Conservation (phyloP, 2,329 filamentous ascomycete genomes). For the Botrytis fabae region DNA sequence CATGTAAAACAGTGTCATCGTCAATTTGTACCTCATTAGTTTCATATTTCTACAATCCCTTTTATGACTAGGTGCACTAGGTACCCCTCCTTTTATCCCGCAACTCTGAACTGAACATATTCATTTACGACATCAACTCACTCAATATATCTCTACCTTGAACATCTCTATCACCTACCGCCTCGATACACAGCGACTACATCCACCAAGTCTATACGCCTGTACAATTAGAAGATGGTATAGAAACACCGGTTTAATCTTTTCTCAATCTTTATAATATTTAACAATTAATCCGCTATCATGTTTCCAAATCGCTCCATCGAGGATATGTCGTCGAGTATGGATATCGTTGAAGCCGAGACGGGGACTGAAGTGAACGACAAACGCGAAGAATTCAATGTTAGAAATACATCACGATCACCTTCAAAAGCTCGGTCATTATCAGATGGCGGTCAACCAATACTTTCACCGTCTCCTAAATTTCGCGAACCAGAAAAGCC, state of each 20-base stretch:
- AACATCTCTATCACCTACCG: neutral
- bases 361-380: conserved; percentile 4
- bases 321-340: conserved; percentile 20
- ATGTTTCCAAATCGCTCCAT: conserved; percentile 13
- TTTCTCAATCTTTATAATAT: neutral
- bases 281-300: conserved; percentile 2
- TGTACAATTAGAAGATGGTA: neutral
- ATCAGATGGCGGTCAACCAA: conserved; percentile 36
- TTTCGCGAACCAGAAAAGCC: conserved; percentile 40
- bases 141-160: neutral
- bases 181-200: neutral
- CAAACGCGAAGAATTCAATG: conserved; percentile 14
- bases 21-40: neutral
- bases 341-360: conserved; percentile 19
- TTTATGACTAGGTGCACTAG: neutral
- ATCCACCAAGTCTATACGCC: neutral
- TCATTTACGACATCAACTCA: neutral
- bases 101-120: neutral
- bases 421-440: conserved; percentile 40
- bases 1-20: neutral
- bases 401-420: conserved; percentile 29
- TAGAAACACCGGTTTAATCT: neutral
- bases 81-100: conserved; percentile 8
- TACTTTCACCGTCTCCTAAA: conserved; percentile 40
- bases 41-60: neutral